These are phyloP conservation scores for Colletotrichum destructivum DNA, from an alignment of 2,329 filamentous ascomycete genomes.

Conservation along the genomic window DNA sequence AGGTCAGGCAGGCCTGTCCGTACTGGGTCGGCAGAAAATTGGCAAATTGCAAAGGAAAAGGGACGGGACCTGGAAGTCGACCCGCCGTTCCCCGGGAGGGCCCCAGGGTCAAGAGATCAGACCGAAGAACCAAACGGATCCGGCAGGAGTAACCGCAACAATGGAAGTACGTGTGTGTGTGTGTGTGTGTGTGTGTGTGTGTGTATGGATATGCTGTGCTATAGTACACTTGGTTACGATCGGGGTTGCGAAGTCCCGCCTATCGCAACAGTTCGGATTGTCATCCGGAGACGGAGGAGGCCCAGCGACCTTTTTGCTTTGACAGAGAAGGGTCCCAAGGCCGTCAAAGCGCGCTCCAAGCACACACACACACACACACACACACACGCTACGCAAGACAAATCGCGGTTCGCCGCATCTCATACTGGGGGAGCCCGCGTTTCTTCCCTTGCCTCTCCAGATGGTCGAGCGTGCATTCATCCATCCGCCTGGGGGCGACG, in stretches of 20 bases:
- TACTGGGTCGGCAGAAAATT: no score
- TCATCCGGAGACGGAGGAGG: slow-evolving; percentile 30
- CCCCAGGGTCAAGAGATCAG: slow-evolving; percentile 30
- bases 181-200: no score
- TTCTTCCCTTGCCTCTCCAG: not conserved
- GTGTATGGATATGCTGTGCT: no score
- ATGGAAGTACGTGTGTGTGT: not conserved
- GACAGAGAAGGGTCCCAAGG: slow-evolving; percentile 32
- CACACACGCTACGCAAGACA: slow-evolving; percentile 17
- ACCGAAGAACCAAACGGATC: slow-evolving; percentile 34
- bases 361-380: no score
- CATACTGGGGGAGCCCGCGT: slow-evolving; percentile 5
- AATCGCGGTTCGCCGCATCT: not conserved
- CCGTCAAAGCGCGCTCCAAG: slow-evolving; percentile 33
- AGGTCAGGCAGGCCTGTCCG: no score
- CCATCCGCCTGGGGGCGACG: no score
- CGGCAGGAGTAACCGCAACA: slow-evolving; percentile 15
- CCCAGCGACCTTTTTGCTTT: slow-evolving; percentile 30
- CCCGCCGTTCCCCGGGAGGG: slow-evolving; percentile 34
- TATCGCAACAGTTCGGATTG: slow-evolving; percentile 37
- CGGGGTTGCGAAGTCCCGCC: slow-evolving; percentile 14
- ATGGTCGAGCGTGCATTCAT: slow-evolving; percentile 22
- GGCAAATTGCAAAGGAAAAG: slow-evolving; percentile 2
- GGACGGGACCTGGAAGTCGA: slow-evolving; percentile 21
- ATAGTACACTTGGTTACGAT: not conserved